phyloP scores from a whole-genome alignment of 1,284 basidiomycete species.

The Naganishia albida region DNA sequence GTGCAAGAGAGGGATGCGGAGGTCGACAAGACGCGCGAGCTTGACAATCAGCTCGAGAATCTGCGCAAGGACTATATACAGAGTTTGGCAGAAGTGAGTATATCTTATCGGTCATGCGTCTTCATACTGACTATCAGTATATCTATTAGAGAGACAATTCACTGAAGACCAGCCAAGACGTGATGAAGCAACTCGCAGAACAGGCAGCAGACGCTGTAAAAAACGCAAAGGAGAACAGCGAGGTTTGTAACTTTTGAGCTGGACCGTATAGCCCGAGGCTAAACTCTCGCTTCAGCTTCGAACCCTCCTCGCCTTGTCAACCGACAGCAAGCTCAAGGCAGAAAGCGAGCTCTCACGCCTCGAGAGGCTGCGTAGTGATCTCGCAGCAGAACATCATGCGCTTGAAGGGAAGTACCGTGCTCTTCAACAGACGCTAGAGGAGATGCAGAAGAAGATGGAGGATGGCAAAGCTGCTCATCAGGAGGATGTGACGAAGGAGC shows the following conservation, averaged over 20 bases:
- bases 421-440: background rate
- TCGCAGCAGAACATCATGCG: background rate
- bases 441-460: slow-evolving; percentile 5
- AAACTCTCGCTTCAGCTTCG: background rate
- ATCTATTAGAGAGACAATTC: background rate
- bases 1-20: background rate
- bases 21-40: background rate
- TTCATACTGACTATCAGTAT: background rate
- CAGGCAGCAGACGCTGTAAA: background rate
- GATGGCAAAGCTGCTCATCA: slow-evolving; percentile 23
- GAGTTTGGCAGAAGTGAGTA: slow-evolving; percentile 10
- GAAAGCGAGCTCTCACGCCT: background rate
- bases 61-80: background rate
- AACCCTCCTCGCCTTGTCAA: background rate
- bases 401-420: background rate
- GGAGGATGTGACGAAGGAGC: slow-evolving; percentile 14
- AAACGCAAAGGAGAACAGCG: background rate
- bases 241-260: background rate
- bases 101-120: background rate
- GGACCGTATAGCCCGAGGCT: too few species aligned
- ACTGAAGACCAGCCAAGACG: background rate
- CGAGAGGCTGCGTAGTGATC: background rate
- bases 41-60: background rate
- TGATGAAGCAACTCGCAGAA: background rate
- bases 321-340: background rate